Base-by-base conservation (phyloP, 2,329 filamentous ascomycete genomes). In the Trematosphaeria pertusa region DNA sequence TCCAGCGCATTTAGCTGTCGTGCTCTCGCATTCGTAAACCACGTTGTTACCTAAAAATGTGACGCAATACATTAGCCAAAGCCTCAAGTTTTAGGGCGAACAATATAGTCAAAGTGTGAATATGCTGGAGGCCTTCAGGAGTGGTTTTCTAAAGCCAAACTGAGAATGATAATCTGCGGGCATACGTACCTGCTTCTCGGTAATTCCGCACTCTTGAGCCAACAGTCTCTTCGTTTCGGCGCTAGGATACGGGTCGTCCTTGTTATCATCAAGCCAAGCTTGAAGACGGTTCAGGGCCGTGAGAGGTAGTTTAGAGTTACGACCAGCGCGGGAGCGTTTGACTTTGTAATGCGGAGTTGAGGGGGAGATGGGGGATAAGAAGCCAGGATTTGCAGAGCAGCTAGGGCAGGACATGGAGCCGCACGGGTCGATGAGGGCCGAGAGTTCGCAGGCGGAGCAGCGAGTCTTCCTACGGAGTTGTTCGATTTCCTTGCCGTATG, bases 21-120 rank as follows among this genome's bases (percentile, higher is more conserved):
- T 19, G 66, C 66, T 35, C 68, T 50, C 3, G 65, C 65, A 36
- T 71, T 70, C 3, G 65, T 69, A 33, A 70, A 69, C 67, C 67
- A 70, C 17, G 67, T 70, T 4, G 50, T 65, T 1, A 70, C n/a
- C n/a, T n/a, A n/a, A n/a, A n/a, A n/a, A n/a, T n/a, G n/a, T n/a
- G n/a, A n/a, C n/a, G n/a, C n/a, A n/a, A n/a, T n/a, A n/a, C n/a
- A n/a, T n/a, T n/a, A n/a, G n/a, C n/a, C n/a, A n/a, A n/a, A n/a
- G n/a, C n/a, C n/a, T n/a, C n/a, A n/a, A n/a, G n/a, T n/a, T n/a
- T n/a, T n/a, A n/a, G n/a, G n/a, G n/a, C n/a, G n/a, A n/a, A n/a
- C n/a, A n/a, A n/a, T n/a, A n/a, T n/a, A n/a, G n/a, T n/a, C n/a
- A n/a, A n/a, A n/a, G n/a, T n/a, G n/a, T n/a, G n/a, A n/a, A n/a